Evolutionary conservation across 139 green algal species (phyloP).

Genomic region (Tetraselmis chui): DNA sequence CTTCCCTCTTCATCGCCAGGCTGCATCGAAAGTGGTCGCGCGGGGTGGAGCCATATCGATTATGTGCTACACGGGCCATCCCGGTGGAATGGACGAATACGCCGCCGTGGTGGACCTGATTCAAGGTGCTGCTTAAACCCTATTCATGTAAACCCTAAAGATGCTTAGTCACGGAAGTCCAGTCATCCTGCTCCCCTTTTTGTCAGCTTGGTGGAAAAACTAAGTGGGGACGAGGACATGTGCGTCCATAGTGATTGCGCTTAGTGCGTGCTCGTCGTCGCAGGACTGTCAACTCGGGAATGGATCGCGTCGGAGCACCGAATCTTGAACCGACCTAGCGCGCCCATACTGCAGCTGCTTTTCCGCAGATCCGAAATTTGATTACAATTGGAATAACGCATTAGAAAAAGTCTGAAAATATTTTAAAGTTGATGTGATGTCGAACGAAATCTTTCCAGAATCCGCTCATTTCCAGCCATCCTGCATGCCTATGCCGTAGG

Average conservation of each 20-base stretch:
- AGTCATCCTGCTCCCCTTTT: too few relatives aligned
- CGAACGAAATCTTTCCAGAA: too few relatives aligned
- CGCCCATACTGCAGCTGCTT: not conserved
- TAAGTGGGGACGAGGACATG: too few relatives aligned
- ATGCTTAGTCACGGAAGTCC: not conserved
- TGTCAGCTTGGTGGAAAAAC: too few relatives aligned
- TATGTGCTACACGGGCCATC: constrained; percentile 53
- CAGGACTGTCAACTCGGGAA: not conserved
- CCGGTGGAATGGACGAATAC: not conserved
- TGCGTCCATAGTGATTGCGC: too few relatives aligned
- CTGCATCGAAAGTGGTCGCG: constrained; percentile 19
- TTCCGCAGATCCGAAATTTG: too few relatives aligned
- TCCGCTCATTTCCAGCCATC: too few relatives aligned
- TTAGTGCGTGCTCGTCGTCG: not conserved
- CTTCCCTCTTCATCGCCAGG: too few relatives aligned
- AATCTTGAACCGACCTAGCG: not conserved
- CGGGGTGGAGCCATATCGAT: constrained; percentile 39
- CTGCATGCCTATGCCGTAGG: too few relatives aligned
- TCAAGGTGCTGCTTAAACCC: not conserved
- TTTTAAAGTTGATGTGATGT: too few relatives aligned
- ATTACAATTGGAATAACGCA: too few relatives aligned
- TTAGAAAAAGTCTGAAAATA: too few relatives aligned
- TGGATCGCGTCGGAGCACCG: not conserved
- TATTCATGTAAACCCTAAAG: not conserved
- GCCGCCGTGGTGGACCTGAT: not conserved